Base-by-base conservation (phyloP, 176 grass and related monocot genomes). In the Eragrostis curvula region DNA sequence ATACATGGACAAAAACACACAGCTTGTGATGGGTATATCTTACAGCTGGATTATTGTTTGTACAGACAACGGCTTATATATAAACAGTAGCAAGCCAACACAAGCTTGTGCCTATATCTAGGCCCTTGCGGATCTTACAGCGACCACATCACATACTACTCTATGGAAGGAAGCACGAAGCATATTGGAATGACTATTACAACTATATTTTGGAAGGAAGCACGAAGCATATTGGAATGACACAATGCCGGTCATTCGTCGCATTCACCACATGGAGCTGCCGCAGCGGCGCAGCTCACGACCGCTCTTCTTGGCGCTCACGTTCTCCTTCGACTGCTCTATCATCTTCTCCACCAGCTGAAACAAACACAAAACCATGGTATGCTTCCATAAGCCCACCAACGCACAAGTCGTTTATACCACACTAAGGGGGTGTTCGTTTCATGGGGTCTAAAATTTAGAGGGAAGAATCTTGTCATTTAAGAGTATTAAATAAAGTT, bases 321-420 rank as follows among this genome's bases (percentile, higher is more conserved):
- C 30, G 28, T 79, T 86, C 79, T 79, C 87, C 63, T 40, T 78
- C 9, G 90, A 82, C 74, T 65, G 83, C 65, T 86, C 83, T 5
- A 79, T 76, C 80, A 84, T 89, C 75, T 75, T 86, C 79, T 81
- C 87, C 76, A 86, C 28, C 24, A 92, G 67, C 90, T 92, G 87
- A 52, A 77, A 86, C 43, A 80, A 24, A 75, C 46, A 77, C 44
- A 23, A 49, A 64, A 21, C 9, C 46, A 77, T 18, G 13, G 13
- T 9, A 71, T 18, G 43, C 58, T 57, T 8, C 20, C 79, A 24
- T 90, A 41, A 86, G 66, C 16, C 7, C 32, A 41, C 47, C 28
- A 21, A 75, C 28, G 25, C 6, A 17, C 25, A 12, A 7, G 45
- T 46, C 53, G 17, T 62, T 42, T 39, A 13, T n/a, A n/a, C n/a